phyloP scores from a whole-genome alignment of 202 grass and related monocot species.

The Eragrostis tef region DNA sequence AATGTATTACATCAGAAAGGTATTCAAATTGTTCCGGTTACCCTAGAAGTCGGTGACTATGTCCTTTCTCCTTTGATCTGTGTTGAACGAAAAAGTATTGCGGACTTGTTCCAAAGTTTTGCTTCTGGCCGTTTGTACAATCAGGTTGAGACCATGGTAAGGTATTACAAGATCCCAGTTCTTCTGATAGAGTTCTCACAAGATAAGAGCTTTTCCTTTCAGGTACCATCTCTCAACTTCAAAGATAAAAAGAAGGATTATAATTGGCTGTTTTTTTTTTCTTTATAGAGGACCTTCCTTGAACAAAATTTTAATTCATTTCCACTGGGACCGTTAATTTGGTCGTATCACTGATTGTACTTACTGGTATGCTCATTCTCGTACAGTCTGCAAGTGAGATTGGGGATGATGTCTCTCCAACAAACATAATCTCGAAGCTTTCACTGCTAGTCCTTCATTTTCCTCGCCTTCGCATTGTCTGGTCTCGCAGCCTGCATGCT shows the following conservation, averaged over 20 bases:
- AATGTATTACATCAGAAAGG: conserved; percentile 96
- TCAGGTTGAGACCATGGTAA: conserved; percentile 87
- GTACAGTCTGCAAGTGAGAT: conserved; percentile 84
- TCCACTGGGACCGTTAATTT: background rate
- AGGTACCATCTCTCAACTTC: conserved; percentile 53
- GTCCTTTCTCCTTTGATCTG: conserved; percentile 95
- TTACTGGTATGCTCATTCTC: conserved; percentile 47
- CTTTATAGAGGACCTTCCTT: background rate
- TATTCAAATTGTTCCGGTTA: conserved; percentile 84
- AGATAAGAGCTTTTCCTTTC: conserved; percentile 97
- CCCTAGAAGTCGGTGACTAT: conserved; percentile 94
- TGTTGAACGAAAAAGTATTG: conserved; percentile 94
- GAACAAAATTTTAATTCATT: conserved; percentile 16
- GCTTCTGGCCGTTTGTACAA: conserved; percentile 90
- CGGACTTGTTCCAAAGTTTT: conserved; percentile 97
- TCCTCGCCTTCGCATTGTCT: conserved; percentile 83
- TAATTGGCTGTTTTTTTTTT: conserved; percentile 5
- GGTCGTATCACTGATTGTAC: conserved; percentile 7
- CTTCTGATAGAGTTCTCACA: conserved; percentile 97
- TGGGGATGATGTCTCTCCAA: conserved; percentile 85
- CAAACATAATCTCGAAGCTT: conserved; percentile 91
- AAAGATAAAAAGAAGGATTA: background rate
- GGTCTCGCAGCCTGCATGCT: conserved; percentile 89
- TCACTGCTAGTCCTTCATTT: conserved; percentile 91
- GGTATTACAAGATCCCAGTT: conserved; percentile 94